Conservation (phyloP, 805 yeast genomes). For the Vanderwaltozyma yarrowii region DNA sequence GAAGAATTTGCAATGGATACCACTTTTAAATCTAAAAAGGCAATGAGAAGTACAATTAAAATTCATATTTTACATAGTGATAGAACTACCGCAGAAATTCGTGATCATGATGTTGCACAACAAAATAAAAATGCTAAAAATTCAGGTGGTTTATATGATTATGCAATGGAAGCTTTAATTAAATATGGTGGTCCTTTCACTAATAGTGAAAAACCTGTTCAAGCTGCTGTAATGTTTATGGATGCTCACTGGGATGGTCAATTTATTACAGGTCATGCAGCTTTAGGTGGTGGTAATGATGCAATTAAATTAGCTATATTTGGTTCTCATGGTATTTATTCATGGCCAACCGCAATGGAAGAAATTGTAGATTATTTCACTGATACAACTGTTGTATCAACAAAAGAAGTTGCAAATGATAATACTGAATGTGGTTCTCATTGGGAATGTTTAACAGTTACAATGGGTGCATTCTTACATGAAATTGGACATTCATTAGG, state of each 20-base stretch:
- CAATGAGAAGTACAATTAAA: conserved; percentile 51
- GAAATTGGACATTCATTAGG: conserved; percentile 90
- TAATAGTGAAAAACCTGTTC: conserved; percentile 39
- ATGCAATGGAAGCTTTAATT: conserved; percentile 66
- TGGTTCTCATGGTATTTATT: conserved; percentile 84
- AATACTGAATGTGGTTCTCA: conserved; percentile 70
- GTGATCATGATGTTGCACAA: conserved; percentile 77
- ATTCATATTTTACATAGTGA: conserved; percentile 68
- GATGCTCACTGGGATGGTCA: conserved; percentile 77
- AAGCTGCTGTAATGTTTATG: conserved; percentile 76
- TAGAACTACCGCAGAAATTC: conserved; percentile 56
- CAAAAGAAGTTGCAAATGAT: conserved; percentile 81
- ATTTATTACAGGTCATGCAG: conserved; percentile 75
- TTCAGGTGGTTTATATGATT: conserved; percentile 65
- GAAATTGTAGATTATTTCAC: conserved; percentile 56
- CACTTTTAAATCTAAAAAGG: conserved; percentile 31
- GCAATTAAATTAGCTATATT: conserved; percentile 73
- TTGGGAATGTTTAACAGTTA: conserved; percentile 83
- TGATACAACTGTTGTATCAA: conserved; percentile 58
- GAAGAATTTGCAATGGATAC: conserved; percentile 55
- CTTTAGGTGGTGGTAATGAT: conserved; percentile 80
- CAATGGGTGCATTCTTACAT: conserved; percentile 91
- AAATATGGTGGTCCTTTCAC: conserved; percentile 46
- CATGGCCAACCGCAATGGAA: conserved; percentile 86
- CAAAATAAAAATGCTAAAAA: conserved; percentile 67